phyloP scores from a whole-genome alignment of 306 rosid genomes.

The Astragalus membranaceus region DNA sequence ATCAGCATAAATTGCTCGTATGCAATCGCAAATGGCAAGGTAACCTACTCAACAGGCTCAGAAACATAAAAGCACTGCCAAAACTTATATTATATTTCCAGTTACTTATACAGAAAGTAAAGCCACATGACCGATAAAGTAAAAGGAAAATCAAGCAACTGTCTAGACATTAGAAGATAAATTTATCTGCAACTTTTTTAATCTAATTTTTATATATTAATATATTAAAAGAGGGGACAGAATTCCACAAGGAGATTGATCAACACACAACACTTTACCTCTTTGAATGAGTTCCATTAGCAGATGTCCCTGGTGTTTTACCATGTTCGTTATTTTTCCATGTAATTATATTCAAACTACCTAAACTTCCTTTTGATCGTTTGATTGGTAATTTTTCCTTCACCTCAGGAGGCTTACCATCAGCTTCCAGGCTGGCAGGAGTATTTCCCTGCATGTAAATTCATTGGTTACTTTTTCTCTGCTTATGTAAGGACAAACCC shows the following conservation, averaged over 20 bases:
- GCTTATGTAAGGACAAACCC: conserved; percentile 18
- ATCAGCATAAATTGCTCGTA: conserved; percentile 33
- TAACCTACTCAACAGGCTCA: background rate
- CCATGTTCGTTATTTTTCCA: conserved; percentile 77
- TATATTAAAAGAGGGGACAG: background rate
- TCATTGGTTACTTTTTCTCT: conserved; percentile 24
- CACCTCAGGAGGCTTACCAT: conserved; percentile 73
- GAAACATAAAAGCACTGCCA: background rate
- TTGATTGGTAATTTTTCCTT: conserved; percentile 93
- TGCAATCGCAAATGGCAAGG: conserved; percentile 15
- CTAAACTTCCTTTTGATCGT: conserved; percentile 97
- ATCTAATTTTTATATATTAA: background rate
- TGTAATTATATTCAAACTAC: conserved; percentile 95
- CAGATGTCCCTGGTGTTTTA: conserved; percentile 71
- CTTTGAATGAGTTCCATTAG: conserved; percentile 80
- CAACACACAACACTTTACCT: conserved; percentile 47
- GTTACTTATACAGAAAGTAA: background rate
- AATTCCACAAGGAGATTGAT: conserved; percentile 6
- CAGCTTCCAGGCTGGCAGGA: conserved; percentile 72
- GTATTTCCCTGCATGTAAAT: conserved; percentile 69
- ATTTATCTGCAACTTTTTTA: background rate
- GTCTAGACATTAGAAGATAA: background rate
- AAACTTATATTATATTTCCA: background rate
- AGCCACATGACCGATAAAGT: background rate
- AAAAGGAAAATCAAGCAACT: background rate